Evolutionary conservation across 2,329 filamentous ascomycete genomes (phyloP).

Genomic region (Pseudogymnoascus sp.): DNA sequence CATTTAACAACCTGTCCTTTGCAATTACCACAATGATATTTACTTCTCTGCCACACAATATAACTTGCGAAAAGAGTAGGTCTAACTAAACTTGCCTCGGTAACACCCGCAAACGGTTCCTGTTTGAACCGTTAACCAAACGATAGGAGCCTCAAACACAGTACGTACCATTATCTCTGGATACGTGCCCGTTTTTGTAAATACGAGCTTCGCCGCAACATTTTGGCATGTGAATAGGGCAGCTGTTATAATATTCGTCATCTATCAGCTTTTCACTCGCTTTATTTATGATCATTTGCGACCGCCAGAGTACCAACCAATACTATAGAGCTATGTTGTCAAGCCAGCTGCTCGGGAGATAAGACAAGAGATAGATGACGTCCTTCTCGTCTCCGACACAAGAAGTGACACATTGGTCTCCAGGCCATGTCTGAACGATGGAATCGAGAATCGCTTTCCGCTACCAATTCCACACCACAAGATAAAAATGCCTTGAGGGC

Average conservation of each 20-base stretch:
- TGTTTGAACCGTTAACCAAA: not conserved
- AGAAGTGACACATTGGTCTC: constrained; percentile 6
- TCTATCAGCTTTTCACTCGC: not conserved
- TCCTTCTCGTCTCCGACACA: not conserved
- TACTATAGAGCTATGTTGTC: not conserved
- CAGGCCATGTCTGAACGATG: constrained; percentile 5
- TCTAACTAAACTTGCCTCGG: constrained; percentile 4
- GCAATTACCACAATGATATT: not conserved
- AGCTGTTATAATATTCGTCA: not conserved
- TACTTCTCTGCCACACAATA: not conserved
- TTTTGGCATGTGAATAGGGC: constrained; percentile 3
- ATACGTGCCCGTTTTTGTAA: constrained; percentile 1
- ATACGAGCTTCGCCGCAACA: constrained; percentile 4
- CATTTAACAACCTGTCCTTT: not conserved
- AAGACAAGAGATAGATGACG: constrained; percentile 2
- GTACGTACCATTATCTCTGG: constrained; percentile 2
- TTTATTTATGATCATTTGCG: constrained; percentile 5
- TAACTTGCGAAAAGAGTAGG: not conserved
- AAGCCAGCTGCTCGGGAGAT: not conserved
- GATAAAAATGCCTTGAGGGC: constrained; percentile 21
- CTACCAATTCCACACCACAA: constrained; percentile 18
- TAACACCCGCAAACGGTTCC: not conserved
- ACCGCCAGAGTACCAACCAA: not conserved
- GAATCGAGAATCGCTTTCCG: constrained; percentile 3
- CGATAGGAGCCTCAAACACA: constrained; percentile 1